A percentile compares a stretch with the other conserved stretches of the same genome.
Evolutionary conservation across 805 yeast genomes (phyloP).

Genomic region (Yarrowia bubula): DNA sequence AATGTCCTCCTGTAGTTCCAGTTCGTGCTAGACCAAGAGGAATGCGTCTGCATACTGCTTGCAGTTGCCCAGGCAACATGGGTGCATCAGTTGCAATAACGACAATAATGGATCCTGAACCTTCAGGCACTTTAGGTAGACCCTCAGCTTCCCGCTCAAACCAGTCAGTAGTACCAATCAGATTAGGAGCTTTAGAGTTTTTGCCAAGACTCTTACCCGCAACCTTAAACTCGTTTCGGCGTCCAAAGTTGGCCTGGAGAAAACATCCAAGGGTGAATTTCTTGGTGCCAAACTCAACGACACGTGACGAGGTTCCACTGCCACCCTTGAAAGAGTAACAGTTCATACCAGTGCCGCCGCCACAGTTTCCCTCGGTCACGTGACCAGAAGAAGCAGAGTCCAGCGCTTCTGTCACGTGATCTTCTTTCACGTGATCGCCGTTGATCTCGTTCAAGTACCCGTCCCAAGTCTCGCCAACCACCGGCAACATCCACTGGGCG

Average conservation of each 20-base stretch:
- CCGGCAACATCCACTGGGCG: slow-evolving; percentile 19
- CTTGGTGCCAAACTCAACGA: background rate
- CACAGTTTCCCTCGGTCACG: background rate
- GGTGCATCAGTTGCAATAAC: slow-evolving; percentile 14
- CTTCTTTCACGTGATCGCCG: slow-evolving; percentile 16
- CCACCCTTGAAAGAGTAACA: slow-evolving; percentile 24
- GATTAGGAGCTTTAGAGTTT: background rate
- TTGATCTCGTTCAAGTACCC: slow-evolving; percentile 12
- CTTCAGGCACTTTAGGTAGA: background rate
- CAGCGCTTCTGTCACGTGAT: background rate
- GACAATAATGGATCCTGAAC: background rate
- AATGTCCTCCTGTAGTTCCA: slow-evolving; percentile 9
- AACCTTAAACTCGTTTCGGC: background rate
- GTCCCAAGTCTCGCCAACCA: slow-evolving; percentile 18
- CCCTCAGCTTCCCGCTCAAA: slow-evolving; percentile 12
- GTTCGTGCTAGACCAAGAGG: slow-evolving; percentile 19
- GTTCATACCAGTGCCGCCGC: slow-evolving; percentile 17
- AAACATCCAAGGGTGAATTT: background rate
- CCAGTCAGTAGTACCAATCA: slow-evolving; percentile 19
- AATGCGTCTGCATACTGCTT: background rate
- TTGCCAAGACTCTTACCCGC: background rate
- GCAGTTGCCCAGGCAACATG: background rate
- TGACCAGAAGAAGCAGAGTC: background rate
- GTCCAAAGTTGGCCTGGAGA: slow-evolving; percentile 8
- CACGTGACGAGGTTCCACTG: background rate